phyloP scores from a whole-genome alignment of 495 filamentous ascomycete species.

The Ramalina peruviana region DNA sequence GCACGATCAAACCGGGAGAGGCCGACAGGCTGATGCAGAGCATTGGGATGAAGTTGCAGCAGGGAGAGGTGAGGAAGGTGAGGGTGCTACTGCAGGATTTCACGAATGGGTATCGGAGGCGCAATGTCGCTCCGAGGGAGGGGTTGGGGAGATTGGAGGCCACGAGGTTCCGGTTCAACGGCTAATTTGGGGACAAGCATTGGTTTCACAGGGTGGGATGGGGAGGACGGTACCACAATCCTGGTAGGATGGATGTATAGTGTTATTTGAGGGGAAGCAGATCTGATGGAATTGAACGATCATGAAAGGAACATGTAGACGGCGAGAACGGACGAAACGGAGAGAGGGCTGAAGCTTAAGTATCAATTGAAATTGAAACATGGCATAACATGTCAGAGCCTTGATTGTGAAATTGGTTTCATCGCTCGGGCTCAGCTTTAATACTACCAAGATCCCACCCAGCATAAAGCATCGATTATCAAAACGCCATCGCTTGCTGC shows the following conservation, averaged over 20 bases:
- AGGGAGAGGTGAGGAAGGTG: constrained; percentile 66
- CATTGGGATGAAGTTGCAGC: constrained; percentile 52
- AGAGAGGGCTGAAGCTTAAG: too few species aligned
- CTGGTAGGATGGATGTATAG: too few species aligned
- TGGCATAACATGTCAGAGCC: too few species aligned
- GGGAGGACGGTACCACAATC: neutral
- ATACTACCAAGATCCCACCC: too few species aligned
- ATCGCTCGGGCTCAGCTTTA: too few species aligned
- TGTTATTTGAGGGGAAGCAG: too few species aligned
- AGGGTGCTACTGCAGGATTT: constrained; percentile 85
- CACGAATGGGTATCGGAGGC: constrained; percentile 78
- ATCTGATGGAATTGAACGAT: too few species aligned
- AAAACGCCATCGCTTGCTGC: constrained; percentile 10
- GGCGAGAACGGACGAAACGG: too few species aligned
- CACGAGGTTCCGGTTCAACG: constrained; percentile 68
- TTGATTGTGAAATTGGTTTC: too few species aligned
- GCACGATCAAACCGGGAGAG: constrained; percentile 56
- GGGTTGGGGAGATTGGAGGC: constrained; percentile 77
- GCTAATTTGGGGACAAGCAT: constrained; percentile 21
- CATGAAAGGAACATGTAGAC: too few species aligned
- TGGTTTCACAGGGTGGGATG: neutral
- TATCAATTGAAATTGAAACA: too few species aligned
- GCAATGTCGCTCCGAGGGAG: constrained; percentile 89
- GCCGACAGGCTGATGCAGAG: constrained; percentile 50
- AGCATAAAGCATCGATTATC: neutral